Percentiles rank a stretch among this genome's conserved stretches.
Conservation (phyloP, 495 filamentous ascomycete species). For the Trichocladium uniseriatum region DNA sequence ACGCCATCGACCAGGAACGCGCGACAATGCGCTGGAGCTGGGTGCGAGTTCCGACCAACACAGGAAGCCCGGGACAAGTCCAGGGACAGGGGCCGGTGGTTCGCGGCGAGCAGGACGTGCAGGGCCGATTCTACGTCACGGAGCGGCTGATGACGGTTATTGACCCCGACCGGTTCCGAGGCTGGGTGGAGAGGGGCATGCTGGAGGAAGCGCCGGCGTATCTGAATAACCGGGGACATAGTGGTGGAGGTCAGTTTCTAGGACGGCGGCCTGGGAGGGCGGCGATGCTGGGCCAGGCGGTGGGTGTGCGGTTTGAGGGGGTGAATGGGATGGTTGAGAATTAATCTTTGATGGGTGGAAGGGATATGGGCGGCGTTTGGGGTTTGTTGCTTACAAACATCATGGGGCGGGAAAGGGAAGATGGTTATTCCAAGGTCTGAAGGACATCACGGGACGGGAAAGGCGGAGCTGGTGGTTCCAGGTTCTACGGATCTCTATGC, state of each 20-base stretch:
- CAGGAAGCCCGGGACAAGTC: not conserved
- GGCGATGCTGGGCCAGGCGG: conserved; percentile 16
- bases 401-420: too few relatives aligned
- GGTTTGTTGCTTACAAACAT: not conserved
- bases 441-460: too few relatives aligned
- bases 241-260: conserved; percentile 8
- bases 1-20: conserved; percentile 23
- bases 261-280: conserved; percentile 7
- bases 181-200: conserved; percentile 15
- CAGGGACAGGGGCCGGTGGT: not conserved
- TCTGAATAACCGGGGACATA: conserved; percentile 34
- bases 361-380: too few relatives aligned
- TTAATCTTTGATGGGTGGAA: too few relatives aligned
- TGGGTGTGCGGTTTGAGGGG: conserved; percentile 11
- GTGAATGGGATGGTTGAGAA: conserved; percentile 23
- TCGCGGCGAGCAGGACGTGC: conserved; percentile 23
- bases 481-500: too few relatives aligned
- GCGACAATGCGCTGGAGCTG: conserved; percentile 25
- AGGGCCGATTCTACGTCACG: conserved; percentile 39
- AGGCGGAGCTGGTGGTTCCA: too few relatives aligned
- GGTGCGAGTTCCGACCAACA: conserved; percentile 16
- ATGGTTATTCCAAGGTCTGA: too few relatives aligned
- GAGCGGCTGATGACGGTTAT: conserved; percentile 29
- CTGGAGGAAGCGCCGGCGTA: conserved; percentile 28
- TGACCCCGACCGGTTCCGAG: conserved; percentile 16